These are phyloP conservation scores for Arthrobotrys sphaeroides DNA, from an alignment of 2,329 filamentous ascomycete species.

Conservation along the genomic window DNA sequence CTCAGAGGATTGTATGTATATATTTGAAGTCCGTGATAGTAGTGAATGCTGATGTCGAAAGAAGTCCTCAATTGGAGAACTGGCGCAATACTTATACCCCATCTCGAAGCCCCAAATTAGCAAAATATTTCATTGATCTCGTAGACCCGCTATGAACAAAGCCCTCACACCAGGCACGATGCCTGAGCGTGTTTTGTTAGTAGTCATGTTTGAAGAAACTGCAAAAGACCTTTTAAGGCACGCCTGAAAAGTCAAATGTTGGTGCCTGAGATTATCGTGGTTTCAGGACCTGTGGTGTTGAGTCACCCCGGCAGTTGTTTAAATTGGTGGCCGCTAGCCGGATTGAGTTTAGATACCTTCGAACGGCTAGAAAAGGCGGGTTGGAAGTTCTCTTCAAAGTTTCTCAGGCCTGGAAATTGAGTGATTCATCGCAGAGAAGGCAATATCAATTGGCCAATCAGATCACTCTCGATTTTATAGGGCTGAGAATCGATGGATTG, in stretches of 20 bases:
- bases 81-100: conserved; percentile 26
- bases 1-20: neutral
- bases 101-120: neutral
- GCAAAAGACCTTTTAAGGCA: too few species aligned
- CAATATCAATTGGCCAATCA: neutral
- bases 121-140: neutral
- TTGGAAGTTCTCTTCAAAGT: too few species aligned
- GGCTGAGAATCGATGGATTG: neutral
- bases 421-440: neutral
- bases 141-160: neutral
- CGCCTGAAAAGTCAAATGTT: neutral
- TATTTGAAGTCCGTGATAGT: neutral
- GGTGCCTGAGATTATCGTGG: too few species aligned
- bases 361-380: neutral
- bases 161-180: neutral
- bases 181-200: neutral
- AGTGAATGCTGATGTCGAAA: conserved; percentile 23
- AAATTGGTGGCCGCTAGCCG: neutral
- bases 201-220: too few species aligned
- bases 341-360: neutral
- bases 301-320: conserved; percentile 7
- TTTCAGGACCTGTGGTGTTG: conserved; percentile 20
- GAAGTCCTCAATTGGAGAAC: neutral
- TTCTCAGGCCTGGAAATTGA: neutral
- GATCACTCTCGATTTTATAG: neutral